phyloP scores from a whole-genome alignment of 129 eudicot species.

The Dittrichia graveolens region DNA sequence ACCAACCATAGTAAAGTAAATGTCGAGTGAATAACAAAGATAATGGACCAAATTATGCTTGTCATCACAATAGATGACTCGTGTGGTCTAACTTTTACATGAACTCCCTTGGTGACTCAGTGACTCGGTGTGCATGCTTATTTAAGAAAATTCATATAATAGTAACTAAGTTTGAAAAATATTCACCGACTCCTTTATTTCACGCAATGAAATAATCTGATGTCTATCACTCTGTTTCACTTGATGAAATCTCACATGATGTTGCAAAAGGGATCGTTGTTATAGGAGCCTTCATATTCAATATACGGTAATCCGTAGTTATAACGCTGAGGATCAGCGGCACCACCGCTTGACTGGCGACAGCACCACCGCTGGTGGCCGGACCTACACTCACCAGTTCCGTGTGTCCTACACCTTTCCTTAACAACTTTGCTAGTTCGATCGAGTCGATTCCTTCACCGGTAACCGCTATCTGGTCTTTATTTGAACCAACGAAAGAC shows the following conservation, averaged over 20 bases:
- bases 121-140: no score
- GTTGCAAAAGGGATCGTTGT: not conserved
- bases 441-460: slow-evolving; percentile 24
- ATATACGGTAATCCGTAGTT: not conserved
- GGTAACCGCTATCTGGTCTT: slow-evolving; percentile 32
- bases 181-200: no score
- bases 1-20: no score
- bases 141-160: no score
- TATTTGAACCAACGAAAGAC: slow-evolving; percentile 11
- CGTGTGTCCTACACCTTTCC: slow-evolving; percentile 4
- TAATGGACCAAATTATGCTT: no score
- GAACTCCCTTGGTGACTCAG: no score
- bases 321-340: not conserved
- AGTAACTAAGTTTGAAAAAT: no score
- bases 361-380: not conserved
- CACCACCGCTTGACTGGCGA: not conserved
- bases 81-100: no score
- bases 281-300: not conserved
- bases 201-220: no score
- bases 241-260: not conserved
- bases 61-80: no score
- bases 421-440: not conserved
- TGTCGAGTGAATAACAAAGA: no score
- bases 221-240: not conserved
- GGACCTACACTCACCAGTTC: not conserved